Conservation (phyloP, 108 stramenopile species). For the Cyclotella kingstonii region DNA sequence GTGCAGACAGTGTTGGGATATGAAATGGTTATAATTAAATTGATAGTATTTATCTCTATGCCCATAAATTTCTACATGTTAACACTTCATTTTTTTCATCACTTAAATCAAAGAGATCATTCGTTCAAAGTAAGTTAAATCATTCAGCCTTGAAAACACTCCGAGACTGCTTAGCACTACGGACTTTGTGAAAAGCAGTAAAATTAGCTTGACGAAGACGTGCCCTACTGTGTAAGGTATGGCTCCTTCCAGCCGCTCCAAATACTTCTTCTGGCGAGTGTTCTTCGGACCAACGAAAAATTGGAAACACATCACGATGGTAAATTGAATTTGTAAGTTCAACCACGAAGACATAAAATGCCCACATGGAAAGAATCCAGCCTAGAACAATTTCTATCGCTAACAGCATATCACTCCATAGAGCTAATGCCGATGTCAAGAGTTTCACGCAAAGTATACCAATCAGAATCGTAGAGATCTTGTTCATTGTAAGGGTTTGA, state of each 20-base stretch:
- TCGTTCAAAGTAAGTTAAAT: neutral
- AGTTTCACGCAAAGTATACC: slow-evolving; percentile 21
- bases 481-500: slow-evolving; percentile 38
- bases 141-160: neutral
- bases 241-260: slow-evolving; percentile 32
- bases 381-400: slow-evolving; percentile 32
- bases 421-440: neutral
- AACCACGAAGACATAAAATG: slow-evolving; percentile 41
- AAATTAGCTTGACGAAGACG: neutral
- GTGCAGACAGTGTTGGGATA: neutral
- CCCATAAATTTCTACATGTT: neutral
- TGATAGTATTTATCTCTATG: neutral
- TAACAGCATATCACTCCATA: slow-evolving; percentile 14
- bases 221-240: slow-evolving; percentile 14
- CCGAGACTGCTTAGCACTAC: neutral
- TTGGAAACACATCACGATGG: slow-evolving; percentile 30
- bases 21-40: neutral
- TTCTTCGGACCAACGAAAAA: slow-evolving; percentile 35
- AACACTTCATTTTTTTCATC: neutral
- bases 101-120: neutral
- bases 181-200: neutral
- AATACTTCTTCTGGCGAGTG: slow-evolving; percentile 40
- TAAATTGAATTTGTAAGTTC: slow-evolving; percentile 50
- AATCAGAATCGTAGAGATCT: slow-evolving; percentile 26
- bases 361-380: slow-evolving; percentile 17